These are phyloP conservation scores for Funneliformis mosseae DNA, from an alignment of 192 early-diverging fungal species.

Conservation along the genomic window DNA sequence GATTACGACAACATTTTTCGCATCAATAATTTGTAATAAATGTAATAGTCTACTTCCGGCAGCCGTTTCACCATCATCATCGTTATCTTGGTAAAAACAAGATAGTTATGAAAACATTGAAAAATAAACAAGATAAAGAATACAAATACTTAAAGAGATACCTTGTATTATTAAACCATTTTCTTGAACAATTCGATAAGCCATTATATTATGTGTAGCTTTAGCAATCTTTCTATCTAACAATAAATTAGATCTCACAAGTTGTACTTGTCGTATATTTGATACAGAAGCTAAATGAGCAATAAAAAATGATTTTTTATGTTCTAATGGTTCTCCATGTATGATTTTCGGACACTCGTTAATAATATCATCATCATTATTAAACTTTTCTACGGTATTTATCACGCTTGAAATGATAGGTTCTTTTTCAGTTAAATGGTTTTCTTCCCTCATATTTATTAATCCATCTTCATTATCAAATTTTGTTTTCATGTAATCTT, in stretches of 20 bases:
- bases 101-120: not conserved
- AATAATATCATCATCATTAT: not conserved
- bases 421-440: not conserved
- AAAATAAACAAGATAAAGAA: not conserved
- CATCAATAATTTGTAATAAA: constrained; percentile 76
- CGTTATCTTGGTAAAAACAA: constrained; percentile 58
- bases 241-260: constrained; percentile 55
- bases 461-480: constrained; percentile 13
- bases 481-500: constrained; percentile 49
- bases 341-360: constrained; percentile 20
- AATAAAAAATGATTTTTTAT: constrained; percentile 85
- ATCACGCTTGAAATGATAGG: not conserved
- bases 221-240: constrained; percentile 75
- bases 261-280: constrained; percentile 56
- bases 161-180: constrained; percentile 59
- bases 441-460: not conserved
- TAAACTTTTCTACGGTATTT: not conserved
- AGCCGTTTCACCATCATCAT: constrained; percentile 94
- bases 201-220: constrained; percentile 91
- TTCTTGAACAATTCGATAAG: constrained; percentile 75
- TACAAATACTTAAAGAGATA: not conserved
- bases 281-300: constrained; percentile 71
- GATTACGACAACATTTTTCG: constrained; percentile 76
- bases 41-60: constrained; percentile 85
- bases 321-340: constrained; percentile 57